These are phyloP conservation scores for Fusarium sp. DNA, from an alignment of 2,329 filamentous ascomycete species.

Conservation along the genomic window DNA sequence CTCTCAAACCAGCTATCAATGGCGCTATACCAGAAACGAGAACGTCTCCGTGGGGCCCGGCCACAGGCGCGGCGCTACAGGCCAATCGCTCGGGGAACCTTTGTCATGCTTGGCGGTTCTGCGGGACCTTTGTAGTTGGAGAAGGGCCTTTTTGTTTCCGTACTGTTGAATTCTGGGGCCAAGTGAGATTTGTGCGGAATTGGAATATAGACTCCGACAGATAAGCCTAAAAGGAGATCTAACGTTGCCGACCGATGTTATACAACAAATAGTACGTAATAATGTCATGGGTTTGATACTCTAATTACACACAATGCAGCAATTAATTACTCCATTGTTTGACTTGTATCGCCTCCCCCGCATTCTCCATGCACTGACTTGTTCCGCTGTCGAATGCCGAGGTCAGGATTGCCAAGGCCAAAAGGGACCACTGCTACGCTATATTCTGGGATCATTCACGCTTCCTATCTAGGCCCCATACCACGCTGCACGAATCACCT, in stretches of 20 bases:
- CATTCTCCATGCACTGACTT: not conserved
- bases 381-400: slow-evolving; percentile 17
- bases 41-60: not conserved
- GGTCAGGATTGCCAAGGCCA: not conserved
- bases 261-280: not conserved
- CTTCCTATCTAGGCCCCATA: slow-evolving; percentile 1
- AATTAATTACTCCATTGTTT: too few species aligned
- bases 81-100: slow-evolving; percentile 27
- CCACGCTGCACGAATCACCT: slow-evolving; percentile 2
- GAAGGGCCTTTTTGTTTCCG: slow-evolving; percentile 33
- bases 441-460: not conserved
- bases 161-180: too few species aligned
- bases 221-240: not conserved
- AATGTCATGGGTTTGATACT: not conserved
- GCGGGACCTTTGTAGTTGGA: slow-evolving; percentile 31
- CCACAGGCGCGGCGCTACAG: not conserved
- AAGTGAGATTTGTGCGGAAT: slow-evolving; percentile 18
- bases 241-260: not conserved
- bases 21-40: not conserved
- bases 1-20: not conserved
- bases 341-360: slow-evolving; percentile 4
- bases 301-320: too few species aligned
- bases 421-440: not conserved
- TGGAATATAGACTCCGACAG: not conserved
- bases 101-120: slow-evolving; percentile 30